These are phyloP conservation scores for Monilinia fructigena DNA, from an alignment of 2,329 filamentous ascomycete genomes.

Conservation along the genomic window DNA sequence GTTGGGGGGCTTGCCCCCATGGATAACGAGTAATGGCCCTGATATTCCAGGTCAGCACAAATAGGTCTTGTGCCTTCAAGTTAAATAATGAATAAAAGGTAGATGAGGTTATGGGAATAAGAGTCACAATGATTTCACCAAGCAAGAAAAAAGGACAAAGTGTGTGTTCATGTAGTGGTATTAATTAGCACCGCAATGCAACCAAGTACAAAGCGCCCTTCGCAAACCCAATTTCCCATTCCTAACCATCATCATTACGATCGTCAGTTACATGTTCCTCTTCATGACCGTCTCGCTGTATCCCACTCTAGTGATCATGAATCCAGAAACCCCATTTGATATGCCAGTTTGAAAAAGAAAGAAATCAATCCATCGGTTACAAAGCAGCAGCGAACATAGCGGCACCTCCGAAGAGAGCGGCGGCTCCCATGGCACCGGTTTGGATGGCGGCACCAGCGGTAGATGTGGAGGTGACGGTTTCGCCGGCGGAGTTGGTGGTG, in stretches of 20 bases:
- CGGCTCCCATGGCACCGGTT: constrained; percentile 36
- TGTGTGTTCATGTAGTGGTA: not conserved
- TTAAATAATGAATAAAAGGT: too few species aligned
- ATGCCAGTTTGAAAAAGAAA: not conserved
- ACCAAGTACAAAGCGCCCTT: constrained; percentile 1
- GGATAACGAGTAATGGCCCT: too few species aligned
- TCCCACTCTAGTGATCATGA: not conserved
- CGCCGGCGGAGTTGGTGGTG: constrained; percentile 14
- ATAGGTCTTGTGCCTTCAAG: too few species aligned
- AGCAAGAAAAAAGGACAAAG: constrained; percentile 10
- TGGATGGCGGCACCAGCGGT: constrained; percentile 31
- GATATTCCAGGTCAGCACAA: too few species aligned
- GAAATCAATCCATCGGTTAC: constrained; percentile 25
- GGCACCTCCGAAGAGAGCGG: constrained; percentile 37
- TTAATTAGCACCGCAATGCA: constrained; percentile 7
- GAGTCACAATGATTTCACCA: constrained; percentile 21
- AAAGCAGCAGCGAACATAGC: constrained; percentile 35
- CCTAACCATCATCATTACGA: constrained; percentile 15
- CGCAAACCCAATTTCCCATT: not conserved
- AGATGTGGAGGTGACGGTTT: constrained; percentile 8
- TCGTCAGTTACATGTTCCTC: constrained; percentile 2
- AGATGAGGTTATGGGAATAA: too few species aligned
- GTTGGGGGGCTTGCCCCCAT: too few species aligned
- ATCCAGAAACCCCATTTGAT: not conserved
- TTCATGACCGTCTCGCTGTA: not conserved